Conservation (phyloP, 2,329 filamentous ascomycete genomes). For the Coccinonectria pachysandricola region DNA sequence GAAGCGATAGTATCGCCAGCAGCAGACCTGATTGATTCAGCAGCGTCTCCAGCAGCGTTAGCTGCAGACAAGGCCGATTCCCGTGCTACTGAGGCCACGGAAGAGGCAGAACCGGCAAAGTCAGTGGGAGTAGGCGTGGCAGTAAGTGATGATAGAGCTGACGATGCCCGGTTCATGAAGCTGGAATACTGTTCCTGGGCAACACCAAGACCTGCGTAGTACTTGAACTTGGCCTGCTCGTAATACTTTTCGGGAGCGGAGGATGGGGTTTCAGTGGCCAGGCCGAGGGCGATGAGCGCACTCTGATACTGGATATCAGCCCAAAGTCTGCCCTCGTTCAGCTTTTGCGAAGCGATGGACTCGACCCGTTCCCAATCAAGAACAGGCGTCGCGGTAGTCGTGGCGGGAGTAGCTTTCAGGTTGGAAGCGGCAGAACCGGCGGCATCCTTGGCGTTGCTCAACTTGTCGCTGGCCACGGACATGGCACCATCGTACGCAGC, state of each 20-base stretch:
- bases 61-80: constrained; percentile 36
- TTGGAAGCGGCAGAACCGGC: constrained; percentile 34
- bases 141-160: constrained; percentile 49
- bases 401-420: constrained; percentile 35
- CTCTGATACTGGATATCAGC: constrained; percentile 63
- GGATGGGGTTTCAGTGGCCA: constrained; percentile 41
- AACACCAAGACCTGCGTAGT: constrained; percentile 68
- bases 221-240: constrained; percentile 53
- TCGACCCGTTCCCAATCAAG: constrained; percentile 40
- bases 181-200: constrained; percentile 71
- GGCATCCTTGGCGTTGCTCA: constrained; percentile 44
- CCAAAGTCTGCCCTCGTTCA: constrained; percentile 59
- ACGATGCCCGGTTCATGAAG: constrained; percentile 62
- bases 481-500: constrained; percentile 58
- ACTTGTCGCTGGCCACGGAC: constrained; percentile 47
- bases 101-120: constrained; percentile 36
- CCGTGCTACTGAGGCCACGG: constrained; percentile 37
- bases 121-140: constrained; percentile 51
- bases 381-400: constrained; percentile 28
- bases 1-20: constrained; percentile 35
- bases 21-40: constrained; percentile 34
- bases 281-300: constrained; percentile 54
- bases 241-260: constrained; percentile 45
- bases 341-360: constrained; percentile 58
- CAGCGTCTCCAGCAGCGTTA: constrained; percentile 37